Evolutionary conservation across 805 yeast genomes (phyloP), one percentile per base, ranked within the genome.

Genomic region (Metschnikowia bowlesiae): DNA sequence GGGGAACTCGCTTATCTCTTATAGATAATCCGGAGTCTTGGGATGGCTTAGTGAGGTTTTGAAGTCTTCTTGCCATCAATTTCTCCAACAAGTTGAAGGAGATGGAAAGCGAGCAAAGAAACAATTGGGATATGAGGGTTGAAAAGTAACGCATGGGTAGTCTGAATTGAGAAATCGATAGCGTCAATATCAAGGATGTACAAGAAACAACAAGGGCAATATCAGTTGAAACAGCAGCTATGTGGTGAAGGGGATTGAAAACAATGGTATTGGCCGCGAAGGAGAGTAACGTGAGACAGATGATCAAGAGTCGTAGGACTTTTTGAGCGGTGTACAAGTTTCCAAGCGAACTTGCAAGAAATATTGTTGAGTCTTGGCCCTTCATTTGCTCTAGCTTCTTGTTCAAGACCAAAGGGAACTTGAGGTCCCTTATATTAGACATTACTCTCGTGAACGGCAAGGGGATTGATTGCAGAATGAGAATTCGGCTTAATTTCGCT

Each of bases 91-190:
- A 13, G 22, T 42, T 38, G 32, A 42, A 42, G 8, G 16, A 22
- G 16, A 42, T 37, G 26, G 38, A 42, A 22, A 42, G 45, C 18
- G 37, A 42, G 18, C 45, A 42, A 34, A 33, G n/a, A n/a, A 42
- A 32, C 14, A 42, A 42, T 18, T 10, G 11, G 31, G 38, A 33
- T 10, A 42, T 32, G 9, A 42, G 37, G 8, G 31, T 6, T 14
- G 45, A 38, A 14, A 42, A 42, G 10, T 32, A 22, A 4, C 32
- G 45, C 31, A 42, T 11, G n/a, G 45, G 45, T 9, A 42, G 38
- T n/a, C 22, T n/a, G 38, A 16, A 22, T 9, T 42, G 45, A n/a
- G 45, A 42, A 10, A 42, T 14, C 9, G 30, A 32, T 14, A 33
- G 31, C n/a, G 45, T 22, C 33, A 42, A 32, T 6, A 42, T 42